phyloP scores from a whole-genome alignment of 1,284 basidiomycete genomes.

The Moesziomyces globuligerus region DNA sequence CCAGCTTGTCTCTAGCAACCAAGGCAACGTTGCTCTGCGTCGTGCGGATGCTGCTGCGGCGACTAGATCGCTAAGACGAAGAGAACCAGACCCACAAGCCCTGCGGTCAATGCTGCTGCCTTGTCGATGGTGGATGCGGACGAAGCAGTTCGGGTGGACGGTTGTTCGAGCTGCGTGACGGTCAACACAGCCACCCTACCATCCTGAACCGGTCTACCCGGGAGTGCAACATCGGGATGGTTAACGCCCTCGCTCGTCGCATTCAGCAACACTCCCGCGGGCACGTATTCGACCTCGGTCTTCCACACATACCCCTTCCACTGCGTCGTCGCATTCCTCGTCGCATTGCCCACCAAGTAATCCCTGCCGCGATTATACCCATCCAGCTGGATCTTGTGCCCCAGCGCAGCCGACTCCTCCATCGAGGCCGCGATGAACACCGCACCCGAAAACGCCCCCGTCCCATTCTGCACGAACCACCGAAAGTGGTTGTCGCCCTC shows the following conservation, averaged over 20 bases:
- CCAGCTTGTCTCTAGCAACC: no score
- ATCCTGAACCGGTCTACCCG: constrained; percentile 78
- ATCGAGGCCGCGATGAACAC: constrained; percentile 77
- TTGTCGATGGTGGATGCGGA: neutral
- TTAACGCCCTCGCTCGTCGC: constrained; percentile 75
- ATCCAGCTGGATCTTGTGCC: constrained; percentile 52
- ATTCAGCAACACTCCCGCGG: constrained; percentile 62
- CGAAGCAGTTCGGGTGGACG: neutral
- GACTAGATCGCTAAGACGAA: no score
- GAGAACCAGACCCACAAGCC: neutral
- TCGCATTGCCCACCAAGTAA: constrained; percentile 72
- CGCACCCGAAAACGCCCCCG: constrained; percentile 76
- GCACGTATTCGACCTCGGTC: constrained; percentile 61
- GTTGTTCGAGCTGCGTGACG: constrained; percentile 69
- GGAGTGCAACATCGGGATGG: constrained; percentile 71
- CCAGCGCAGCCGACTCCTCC: constrained; percentile 48
- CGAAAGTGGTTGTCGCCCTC: constrained; percentile 89
- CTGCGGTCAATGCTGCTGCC: no score
- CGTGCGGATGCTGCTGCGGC: no score
- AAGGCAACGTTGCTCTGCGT: no score
- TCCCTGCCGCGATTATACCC: constrained; percentile 72
- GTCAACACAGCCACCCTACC: constrained; percentile 85
- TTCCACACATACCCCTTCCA: constrained; percentile 46
- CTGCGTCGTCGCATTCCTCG: constrained; percentile 36
- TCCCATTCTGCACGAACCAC: constrained; percentile 85